Percentiles rank a stretch among this genome's conserved stretches.
These are phyloP conservation scores for Olyra latifolia DNA, from an alignment of 176 grass and related monocot species.

Conservation along the genomic window DNA sequence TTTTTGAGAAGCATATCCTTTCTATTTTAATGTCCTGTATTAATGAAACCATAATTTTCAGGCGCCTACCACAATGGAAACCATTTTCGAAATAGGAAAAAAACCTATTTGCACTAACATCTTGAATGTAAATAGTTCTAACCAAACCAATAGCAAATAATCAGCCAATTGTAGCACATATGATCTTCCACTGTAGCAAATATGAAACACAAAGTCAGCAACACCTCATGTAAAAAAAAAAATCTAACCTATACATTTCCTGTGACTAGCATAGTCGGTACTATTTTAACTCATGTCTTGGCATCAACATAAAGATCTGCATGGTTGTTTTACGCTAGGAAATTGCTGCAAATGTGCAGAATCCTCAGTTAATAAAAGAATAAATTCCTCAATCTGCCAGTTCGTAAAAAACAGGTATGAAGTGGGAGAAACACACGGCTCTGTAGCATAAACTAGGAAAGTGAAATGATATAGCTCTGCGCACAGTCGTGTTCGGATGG, in stretches of 20 bases:
- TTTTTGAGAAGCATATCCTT: too few species aligned
- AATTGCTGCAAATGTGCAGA: not conserved
- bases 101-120: not conserved
- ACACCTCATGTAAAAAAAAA: not conserved
- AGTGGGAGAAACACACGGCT: not conserved
- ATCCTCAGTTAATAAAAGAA: not conserved
- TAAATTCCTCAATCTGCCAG: not conserved
- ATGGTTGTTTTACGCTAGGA: not conserved
- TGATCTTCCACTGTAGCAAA: not conserved
- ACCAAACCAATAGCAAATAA: not conserved
- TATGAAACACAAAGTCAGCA: not conserved
- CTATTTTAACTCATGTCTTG: not conserved
- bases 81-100: not conserved
- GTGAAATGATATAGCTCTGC: too few species aligned
- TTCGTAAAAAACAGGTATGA: not conserved
- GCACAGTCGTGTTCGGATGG: too few species aligned
- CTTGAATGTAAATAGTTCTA: not conserved
- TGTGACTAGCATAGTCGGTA: not conserved
- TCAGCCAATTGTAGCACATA: not conserved
- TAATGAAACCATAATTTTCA: not conserved
- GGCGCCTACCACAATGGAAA: not conserved
- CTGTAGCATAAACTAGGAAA: too few species aligned
- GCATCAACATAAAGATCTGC: not conserved
- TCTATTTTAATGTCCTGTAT: not conserved
- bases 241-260: not conserved